phyloP scores from a whole-genome alignment of 352 stramenopile species.

The Saprolegnia diclina region DNA sequence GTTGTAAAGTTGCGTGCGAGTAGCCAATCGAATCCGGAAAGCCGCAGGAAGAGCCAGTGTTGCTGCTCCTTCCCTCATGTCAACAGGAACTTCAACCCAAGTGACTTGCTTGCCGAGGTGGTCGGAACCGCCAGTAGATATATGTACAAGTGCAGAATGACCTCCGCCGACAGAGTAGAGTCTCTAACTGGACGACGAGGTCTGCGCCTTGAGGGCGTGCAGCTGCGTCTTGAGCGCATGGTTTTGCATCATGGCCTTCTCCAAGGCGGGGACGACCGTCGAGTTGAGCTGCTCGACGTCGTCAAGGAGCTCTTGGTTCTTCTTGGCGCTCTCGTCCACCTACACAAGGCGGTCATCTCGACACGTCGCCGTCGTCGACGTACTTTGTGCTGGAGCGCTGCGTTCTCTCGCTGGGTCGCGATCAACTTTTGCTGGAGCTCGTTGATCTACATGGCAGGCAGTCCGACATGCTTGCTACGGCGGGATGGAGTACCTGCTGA shows the following conservation, averaged over 20 bases:
- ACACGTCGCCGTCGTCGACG: background rate
- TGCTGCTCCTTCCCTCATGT: no score
- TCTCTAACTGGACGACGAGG: background rate
- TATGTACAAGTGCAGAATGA: no score
- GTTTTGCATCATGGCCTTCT: slow-evolving; percentile 17
- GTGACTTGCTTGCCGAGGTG: no score
- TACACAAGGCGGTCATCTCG: background rate
- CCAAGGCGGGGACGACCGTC: background rate
- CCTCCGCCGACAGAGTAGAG: background rate
- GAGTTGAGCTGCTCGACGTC: slow-evolving; percentile 13
- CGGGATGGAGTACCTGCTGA: background rate
- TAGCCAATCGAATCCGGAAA: no score
- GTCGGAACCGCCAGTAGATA: no score
- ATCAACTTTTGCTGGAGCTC: slow-evolving; percentile 20
- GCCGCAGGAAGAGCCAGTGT: no score
- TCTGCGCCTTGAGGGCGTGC: background rate
- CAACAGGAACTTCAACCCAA: no score
- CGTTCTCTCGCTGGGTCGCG: background rate
- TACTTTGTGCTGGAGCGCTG: background rate
- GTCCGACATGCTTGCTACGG: background rate
- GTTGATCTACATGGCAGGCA: slow-evolving; percentile 10
- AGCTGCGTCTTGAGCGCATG: background rate
- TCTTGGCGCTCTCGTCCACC: background rate
- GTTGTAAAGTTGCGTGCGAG: no score
- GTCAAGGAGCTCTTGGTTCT: slow-evolving; percentile 10